phyloP scores from a whole-genome alignment of 2,329 filamentous ascomycete genomes.

The Alternaria hordeiaustralica region DNA sequence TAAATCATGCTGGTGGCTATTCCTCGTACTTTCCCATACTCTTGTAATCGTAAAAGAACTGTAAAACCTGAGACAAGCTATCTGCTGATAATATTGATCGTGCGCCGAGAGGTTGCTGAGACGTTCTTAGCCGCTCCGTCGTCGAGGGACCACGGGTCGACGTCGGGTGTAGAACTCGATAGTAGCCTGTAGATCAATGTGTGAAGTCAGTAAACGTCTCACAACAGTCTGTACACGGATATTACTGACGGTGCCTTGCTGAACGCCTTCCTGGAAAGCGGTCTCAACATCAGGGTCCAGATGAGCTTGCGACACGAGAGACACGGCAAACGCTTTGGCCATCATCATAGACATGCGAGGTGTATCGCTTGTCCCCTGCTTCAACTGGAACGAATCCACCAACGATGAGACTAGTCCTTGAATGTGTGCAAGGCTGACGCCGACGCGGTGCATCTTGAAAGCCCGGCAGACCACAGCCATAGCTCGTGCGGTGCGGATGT shows the following conservation, averaged over 20 bases:
- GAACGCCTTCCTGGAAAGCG: conserved; percentile 6
- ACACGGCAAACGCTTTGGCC: conserved; percentile 6
- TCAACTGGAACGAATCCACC: neutral
- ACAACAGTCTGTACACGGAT: neutral
- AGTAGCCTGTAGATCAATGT: neutral
- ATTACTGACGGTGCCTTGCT: neutral
- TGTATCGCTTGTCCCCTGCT: neutral
- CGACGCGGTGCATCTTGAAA: conserved; percentile 1
- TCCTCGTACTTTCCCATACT: neutral
- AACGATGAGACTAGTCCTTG: conserved; percentile 2
- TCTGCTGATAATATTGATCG: neutral
- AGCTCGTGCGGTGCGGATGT: neutral
- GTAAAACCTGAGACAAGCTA: neutral
- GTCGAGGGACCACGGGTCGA: neutral
- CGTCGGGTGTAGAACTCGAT: neutral
- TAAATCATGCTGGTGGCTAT: neutral
- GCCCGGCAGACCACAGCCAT: neutral
- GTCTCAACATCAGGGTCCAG: neutral
- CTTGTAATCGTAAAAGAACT: neutral
- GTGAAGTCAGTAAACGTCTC: rapidly evolving
- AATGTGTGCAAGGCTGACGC: neutral
- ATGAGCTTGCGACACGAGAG: neutral
- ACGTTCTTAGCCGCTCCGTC: neutral
- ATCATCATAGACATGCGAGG: neutral
- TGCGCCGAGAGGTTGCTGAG: neutral